Base-by-base conservation (phyloP, 1,284 basidiomycete genomes). In the Fistulina hepatica region DNA sequence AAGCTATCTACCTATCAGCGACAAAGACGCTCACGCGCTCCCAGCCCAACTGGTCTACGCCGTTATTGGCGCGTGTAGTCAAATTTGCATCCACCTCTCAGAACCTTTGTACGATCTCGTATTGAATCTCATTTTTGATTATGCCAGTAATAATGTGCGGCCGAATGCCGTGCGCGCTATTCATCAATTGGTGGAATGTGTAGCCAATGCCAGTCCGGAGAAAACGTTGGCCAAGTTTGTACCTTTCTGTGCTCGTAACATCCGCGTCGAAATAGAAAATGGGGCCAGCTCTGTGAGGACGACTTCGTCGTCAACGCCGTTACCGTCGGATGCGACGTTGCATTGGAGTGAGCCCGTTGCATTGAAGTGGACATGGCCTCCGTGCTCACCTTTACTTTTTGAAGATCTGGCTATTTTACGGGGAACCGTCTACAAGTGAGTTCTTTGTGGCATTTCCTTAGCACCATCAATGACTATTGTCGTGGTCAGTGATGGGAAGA, bases 131-230 rank as follows among this genome's bases (percentile, higher is more conserved):
- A 73, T 94, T 36, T 81, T 69, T 52, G 74, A 83, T 51, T 83
- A 81, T 48, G 76, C 77, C 23, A 79, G 79, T 44, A 81, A 74
- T 8, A 88, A 81, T 38, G 79, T 81, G 21, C 76, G 85, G 20
- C 71, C 85, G 21, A 93, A 91, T 53, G 84, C 86, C 13, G 85
- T 91, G 16, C 77, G 85, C 40, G 85, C 82, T 3, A 82, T 92
- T 12, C 89, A 91, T 51, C 80, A 88, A 48, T 67, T 97, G 2
- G 80, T 93, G 17, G 78, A 84, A 54, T 90, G 85, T 53, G 76
- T 95, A 24, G 81, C 90, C 4, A 82, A 88, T 37, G 83, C 82
- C 13, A 67, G 89, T 53, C 75, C 86, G 6, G 61, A 57, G 34
- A 89, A 88, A 62, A 84, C 84, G 1, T 66, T 93, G 34, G 71